Evolutionary conservation across 2,329 filamentous ascomycete genomes (phyloP).

Genomic region (Clonostachys sp.): DNA sequence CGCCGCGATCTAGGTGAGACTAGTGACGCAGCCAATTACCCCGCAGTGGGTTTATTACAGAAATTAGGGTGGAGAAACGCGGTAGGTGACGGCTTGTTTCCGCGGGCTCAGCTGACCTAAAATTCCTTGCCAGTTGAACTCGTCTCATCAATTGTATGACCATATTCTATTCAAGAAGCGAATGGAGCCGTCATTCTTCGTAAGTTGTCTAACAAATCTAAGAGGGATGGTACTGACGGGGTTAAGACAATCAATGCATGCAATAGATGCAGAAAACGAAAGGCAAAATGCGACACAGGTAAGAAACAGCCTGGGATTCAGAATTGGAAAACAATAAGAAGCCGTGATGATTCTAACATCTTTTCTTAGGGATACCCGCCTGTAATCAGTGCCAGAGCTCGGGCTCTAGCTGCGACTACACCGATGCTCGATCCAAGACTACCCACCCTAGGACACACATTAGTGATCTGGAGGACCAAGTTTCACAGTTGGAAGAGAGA

Average conservation of each 20-base stretch:
- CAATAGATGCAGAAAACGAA: slow-evolving; percentile 11
- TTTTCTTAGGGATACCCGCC: slow-evolving; percentile 6
- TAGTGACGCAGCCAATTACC: too few relatives aligned
- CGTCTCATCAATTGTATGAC: too few relatives aligned
- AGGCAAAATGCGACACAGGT: slow-evolving; percentile 11
- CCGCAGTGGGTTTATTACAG: too few relatives aligned
- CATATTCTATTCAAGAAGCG: neutral
- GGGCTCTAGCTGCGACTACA: slow-evolving; percentile 11
- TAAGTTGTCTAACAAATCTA: neutral
- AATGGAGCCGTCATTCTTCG: slow-evolving; percentile 6
- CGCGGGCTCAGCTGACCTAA: too few relatives aligned
- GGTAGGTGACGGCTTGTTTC: too few relatives aligned
- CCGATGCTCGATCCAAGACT: slow-evolving; percentile 7
- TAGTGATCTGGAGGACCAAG: slow-evolving; percentile 4
- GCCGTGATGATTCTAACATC: neutral
- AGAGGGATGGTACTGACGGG: neutral
- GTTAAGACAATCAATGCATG: slow-evolving; percentile 8
- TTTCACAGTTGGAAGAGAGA: slow-evolving; percentile 4
- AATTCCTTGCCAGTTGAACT: too few relatives aligned
- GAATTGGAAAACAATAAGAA: neutral
- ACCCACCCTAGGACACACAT: slow-evolving; percentile 5
- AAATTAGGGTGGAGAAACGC: too few relatives aligned
- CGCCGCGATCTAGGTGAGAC: too few relatives aligned
- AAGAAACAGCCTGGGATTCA: neutral
- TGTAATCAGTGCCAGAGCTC: slow-evolving; percentile 8